Evolutionary conservation across 345 rosid genomes (phyloP).

Genomic region (Eucalyptus erythrocorys): DNA sequence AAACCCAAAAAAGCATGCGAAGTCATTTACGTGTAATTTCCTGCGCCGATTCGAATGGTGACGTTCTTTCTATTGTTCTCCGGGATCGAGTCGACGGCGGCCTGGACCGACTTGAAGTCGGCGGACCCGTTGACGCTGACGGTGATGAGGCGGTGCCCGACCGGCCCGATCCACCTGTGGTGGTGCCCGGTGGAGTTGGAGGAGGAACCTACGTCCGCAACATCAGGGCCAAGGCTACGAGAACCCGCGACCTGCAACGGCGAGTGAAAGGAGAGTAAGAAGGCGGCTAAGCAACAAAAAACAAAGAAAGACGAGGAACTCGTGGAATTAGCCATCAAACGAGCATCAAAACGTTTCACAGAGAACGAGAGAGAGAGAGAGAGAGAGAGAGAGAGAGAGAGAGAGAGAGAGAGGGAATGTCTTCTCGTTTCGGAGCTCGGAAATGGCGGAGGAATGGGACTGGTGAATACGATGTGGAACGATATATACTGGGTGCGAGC

Average conservation of each 20-base stretch:
- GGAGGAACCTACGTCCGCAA: background rate
- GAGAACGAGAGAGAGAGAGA: background rate
- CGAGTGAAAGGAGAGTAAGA: constrained; percentile 4
- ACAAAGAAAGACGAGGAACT: constrained; percentile 3
- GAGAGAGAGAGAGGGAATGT: background rate
- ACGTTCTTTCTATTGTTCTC: constrained; percentile 52
- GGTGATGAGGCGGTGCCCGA: constrained; percentile 61
- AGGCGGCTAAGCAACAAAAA: background rate
- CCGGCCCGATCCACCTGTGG: constrained; percentile 68
- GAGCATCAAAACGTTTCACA: background rate
- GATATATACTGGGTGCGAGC: background rate
- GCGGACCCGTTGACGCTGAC: constrained; percentile 50
- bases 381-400: background rate
- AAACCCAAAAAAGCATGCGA: background rate
- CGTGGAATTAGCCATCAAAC: constrained; percentile 20
- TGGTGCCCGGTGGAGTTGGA: constrained; percentile 24
- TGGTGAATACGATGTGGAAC: background rate
- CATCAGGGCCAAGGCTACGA: background rate
- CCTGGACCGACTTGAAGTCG: constrained; percentile 70
- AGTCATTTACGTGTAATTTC: constrained; percentile 49
- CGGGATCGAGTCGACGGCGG: constrained; percentile 66
- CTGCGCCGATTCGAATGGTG: constrained; percentile 54
- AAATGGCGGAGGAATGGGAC: background rate
- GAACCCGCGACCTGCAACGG: constrained; percentile 8
- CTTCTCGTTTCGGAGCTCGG: background rate